These are phyloP conservation scores for Oligophagozyma castellii DNA, from an alignment of 1,139 yeast species.

Conservation along the genomic window DNA sequence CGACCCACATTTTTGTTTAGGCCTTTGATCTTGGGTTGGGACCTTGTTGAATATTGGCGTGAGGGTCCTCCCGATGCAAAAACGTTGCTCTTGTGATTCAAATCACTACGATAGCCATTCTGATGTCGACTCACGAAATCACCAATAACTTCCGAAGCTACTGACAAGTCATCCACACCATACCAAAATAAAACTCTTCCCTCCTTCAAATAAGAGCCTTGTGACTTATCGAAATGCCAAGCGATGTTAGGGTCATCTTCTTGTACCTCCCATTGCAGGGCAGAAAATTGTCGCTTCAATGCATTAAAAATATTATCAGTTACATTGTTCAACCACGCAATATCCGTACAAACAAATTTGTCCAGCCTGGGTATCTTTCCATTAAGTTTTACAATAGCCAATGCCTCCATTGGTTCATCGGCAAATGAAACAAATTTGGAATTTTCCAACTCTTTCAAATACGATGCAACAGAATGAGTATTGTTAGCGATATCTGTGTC, in stretches of 20 bases:
- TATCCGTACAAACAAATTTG: constrained; percentile 73
- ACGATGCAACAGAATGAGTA: constrained; percentile 65
- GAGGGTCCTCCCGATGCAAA: constrained; percentile 24
- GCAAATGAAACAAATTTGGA: constrained; percentile 67
- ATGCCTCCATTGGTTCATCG: constrained; percentile 90
- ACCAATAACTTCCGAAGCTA: constrained; percentile 52
- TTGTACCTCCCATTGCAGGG: constrained; percentile 77
- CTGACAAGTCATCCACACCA: constrained; percentile 56
- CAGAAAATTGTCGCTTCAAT: constrained; percentile 56
- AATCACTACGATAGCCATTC: constrained; percentile 13
- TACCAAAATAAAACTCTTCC: constrained; percentile 93
- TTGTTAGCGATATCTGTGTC: constrained; percentile 66
- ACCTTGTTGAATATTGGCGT: constrained; percentile 27
- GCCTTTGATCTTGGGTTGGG: constrained; percentile 66
- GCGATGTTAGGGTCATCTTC: constrained; percentile 85
- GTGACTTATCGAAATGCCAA: constrained; percentile 88
- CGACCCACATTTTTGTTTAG: constrained; percentile 44
- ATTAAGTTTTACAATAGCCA: constrained; percentile 59
- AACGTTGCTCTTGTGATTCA: constrained; percentile 12
- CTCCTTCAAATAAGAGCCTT: constrained; percentile 82
- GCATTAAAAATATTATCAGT: constrained; percentile 88
- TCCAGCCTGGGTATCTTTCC: constrained; percentile 54
- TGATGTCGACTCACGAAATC: constrained; percentile 46
- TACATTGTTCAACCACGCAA: constrained; percentile 96
- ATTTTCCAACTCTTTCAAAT: constrained; percentile 57